phyloP scores from a whole-genome alignment of 73 alveolate species.

The Uronychia setigera region DNA sequence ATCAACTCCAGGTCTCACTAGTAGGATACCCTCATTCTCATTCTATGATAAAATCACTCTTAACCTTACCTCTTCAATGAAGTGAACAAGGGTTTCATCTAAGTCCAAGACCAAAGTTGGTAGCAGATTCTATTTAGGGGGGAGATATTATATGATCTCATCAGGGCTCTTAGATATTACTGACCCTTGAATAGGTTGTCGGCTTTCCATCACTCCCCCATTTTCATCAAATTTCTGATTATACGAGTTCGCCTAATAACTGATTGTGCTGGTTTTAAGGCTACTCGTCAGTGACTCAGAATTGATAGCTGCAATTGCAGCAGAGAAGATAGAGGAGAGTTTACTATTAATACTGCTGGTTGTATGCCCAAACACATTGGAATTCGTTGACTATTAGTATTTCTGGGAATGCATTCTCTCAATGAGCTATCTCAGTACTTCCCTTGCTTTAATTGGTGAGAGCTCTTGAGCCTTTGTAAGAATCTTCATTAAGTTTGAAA shows the following conservation, averaged over 20 bases:
- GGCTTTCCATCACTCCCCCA: no score
- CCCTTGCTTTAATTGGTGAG: neutral
- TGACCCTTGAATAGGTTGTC: no score
- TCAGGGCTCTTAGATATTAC: no score
- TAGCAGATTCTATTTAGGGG: no score
- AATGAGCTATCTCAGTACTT: neutral
- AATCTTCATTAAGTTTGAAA: no score
- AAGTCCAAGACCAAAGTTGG: constrained; percentile 49
- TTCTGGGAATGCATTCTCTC: neutral
- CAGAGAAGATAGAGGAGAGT: neutral
- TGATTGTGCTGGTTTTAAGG: no score
- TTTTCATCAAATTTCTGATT: no score
- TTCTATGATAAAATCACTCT: constrained; percentile 1
- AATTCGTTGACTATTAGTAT: neutral
- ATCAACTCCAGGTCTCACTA: constrained; percentile 94
- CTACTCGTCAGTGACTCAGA: neutral
- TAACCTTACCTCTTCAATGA: no score
- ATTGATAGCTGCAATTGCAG: neutral
- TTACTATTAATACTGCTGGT: neutral
- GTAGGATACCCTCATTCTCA: constrained; percentile 64
- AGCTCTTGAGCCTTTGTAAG: neutral
- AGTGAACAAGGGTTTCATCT: constrained; percentile 51
- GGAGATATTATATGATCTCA: no score
- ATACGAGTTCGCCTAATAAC: no score
- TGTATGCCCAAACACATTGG: neutral